Base-by-base conservation (phyloP, 371 early-diverging fungal species). In the Fennellomyces sp. region DNA sequence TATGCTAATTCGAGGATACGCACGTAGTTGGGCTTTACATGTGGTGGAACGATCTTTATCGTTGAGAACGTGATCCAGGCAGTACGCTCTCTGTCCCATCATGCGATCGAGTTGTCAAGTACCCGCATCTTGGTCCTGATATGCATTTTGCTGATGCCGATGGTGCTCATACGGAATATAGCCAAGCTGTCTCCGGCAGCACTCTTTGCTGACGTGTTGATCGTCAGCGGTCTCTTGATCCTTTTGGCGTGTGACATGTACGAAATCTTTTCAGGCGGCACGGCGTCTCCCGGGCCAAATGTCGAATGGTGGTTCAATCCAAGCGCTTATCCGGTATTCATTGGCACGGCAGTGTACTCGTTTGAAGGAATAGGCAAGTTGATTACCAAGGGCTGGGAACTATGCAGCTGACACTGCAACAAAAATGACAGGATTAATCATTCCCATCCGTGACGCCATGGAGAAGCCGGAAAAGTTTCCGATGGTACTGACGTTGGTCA, bases 311-410 rank as follows among this genome's bases (percentile, higher is more conserved):
- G 58, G 36, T 71, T 80, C 51, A 80, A 80, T 59, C 64, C 70
- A 25, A 80, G 71, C 8, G 69, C 81, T 27, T 94, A 91, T 66
- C 83, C 93, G 6, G 75, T 94, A 54, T 93, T 96, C 68, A 76
- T 96, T 28, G 97, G 97, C 27, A 96, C 97, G 26, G 94, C 96
- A 54, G 91, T 96, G 30, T 97, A 92, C 72, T 89, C 95, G 3
- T 97, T 91, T 71, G 97, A 97, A 74, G 97, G 97, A 42, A 91
- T 79, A 54, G 79, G 78, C 71, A 68, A 31, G 56, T 58, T 27
- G 15, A 5, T 48, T 19, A 13, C 17, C 13, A 19, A 21, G 5
- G 10, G n/a, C 41, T 33, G 12, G n/a, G n/a, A 56, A 23, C 29
- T 19, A 27, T 13, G 5, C 17, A 11, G 26, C 51, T 31, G 0